Conservation (phyloP, 768 basidiomycete genomes). For the Gyrodon lividus region DNA sequence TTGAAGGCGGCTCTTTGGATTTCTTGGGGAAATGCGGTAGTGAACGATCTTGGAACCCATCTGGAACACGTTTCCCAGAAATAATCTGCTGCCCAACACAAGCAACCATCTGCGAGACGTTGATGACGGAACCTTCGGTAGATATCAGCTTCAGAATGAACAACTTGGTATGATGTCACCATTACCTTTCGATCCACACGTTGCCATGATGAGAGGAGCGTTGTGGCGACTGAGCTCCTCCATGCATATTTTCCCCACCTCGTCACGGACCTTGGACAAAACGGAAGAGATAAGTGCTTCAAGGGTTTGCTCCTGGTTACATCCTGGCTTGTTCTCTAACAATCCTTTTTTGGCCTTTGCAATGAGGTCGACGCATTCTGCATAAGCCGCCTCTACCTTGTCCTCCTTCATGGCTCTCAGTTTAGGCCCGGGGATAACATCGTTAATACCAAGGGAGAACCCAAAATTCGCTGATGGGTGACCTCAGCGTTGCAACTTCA, state of each 20-base stretch:
- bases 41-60: constrained; percentile 98
- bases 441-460: constrained; percentile 97
- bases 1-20: constrained; percentile 92
- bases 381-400: constrained; percentile 87
- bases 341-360: constrained; percentile 87
- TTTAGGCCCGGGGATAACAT: constrained; percentile 91
- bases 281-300: constrained; percentile 95
- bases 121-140: constrained; percentile 91
- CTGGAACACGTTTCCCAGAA: constrained; percentile 94
- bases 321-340: constrained; percentile 96
- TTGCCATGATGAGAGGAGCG: constrained; percentile 97
- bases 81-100: constrained; percentile 99
- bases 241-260: constrained; percentile 98
- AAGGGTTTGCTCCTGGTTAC: constrained; percentile 93
- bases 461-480: constrained; percentile 86
- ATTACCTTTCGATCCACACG: constrained; percentile 96
- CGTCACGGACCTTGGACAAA: constrained; percentile 92
- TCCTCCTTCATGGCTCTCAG: constrained; percentile 79
- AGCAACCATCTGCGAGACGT: constrained; percentile 99
- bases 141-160: constrained; percentile 1
- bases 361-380: constrained; percentile 83
- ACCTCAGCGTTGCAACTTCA: constrained; percentile 8
- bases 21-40: constrained; percentile 99
- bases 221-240: constrained; percentile 96
- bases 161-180: not conserved